Conservation (phyloP, 495 filamentous ascomycete genomes). For the Neurospora intermedia region DNA sequence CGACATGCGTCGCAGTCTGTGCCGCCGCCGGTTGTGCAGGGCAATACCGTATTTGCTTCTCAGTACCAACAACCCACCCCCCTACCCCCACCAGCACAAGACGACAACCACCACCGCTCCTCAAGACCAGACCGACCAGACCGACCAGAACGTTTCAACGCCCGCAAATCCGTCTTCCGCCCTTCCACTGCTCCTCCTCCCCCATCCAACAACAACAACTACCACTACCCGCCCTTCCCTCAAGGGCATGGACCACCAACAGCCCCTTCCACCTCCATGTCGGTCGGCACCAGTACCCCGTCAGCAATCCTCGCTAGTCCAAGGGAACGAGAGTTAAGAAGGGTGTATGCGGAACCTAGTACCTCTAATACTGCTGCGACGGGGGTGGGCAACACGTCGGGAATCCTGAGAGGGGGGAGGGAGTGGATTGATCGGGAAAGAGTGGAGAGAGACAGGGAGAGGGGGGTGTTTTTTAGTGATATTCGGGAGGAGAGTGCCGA, state of each 20-base stretch:
- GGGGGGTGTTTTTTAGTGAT: constrained; percentile 19
- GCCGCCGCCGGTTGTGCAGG: too few species aligned
- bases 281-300: constrained; percentile 15
- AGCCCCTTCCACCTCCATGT: neutral
- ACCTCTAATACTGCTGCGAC: neutral
- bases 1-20: too few species aligned
- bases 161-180: neutral
- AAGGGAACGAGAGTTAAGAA: constrained; percentile 18
- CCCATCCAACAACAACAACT: too few species aligned
- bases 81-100: neutral
- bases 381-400: neutral
- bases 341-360: constrained; percentile 4
- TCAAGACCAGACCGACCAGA: neutral
- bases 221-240: neutral
- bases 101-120: neutral
- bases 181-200: neutral
- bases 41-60: neutral
- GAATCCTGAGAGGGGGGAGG: neutral
- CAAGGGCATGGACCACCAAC: neutral
- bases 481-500: constrained; percentile 19
- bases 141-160: neutral
- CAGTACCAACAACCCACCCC: neutral
- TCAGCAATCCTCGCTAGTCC: constrained; percentile 21
- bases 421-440: neutral
- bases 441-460: constrained; percentile 3